Evolutionary conservation across 2,329 filamentous ascomycete genomes (phyloP).

Genomic region (Fusarium sp.): DNA sequence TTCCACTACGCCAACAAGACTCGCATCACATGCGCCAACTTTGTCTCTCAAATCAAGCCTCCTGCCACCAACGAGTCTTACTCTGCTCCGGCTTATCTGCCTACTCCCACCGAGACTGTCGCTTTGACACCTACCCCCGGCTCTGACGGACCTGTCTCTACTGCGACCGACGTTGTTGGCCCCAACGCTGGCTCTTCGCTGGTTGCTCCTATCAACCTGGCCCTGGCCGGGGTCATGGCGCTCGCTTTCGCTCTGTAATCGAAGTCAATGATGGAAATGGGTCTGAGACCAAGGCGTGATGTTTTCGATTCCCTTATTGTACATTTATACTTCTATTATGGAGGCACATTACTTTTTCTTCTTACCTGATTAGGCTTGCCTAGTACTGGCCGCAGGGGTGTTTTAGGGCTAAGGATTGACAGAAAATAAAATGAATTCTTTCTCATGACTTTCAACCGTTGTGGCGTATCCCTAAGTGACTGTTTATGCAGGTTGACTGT

Average conservation of each 20-base stretch:
- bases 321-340: conserved; percentile 11
- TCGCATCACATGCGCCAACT: conserved; percentile 73
- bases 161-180: conserved; percentile 14
- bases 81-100: conserved; percentile 33
- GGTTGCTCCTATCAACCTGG: conserved; percentile 24
- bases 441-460: background rate
- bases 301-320: conserved; percentile 14
- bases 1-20: conserved; percentile 73
- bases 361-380: conserved; percentile 15
- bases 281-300: background rate
- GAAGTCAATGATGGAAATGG: background rate
- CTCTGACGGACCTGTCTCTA: conserved; percentile 19
- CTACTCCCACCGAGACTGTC: conserved; percentile 37
- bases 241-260: conserved; percentile 27
- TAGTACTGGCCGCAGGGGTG: conserved; percentile 13
- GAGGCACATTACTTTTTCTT: conserved; percentile 4
- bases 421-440: conserved; percentile 20
- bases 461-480: background rate
- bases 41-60: conserved; percentile 49
- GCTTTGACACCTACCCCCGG: conserved; percentile 24
- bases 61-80: conserved; percentile 29
- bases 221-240: conserved; percentile 25
- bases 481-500: background rate
- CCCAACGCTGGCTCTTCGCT: conserved; percentile 34
- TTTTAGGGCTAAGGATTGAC: conserved; percentile 7